These are phyloP conservation scores for Candida corydali DNA, from an alignment of 805 yeast species.

Conservation along the genomic window DNA sequence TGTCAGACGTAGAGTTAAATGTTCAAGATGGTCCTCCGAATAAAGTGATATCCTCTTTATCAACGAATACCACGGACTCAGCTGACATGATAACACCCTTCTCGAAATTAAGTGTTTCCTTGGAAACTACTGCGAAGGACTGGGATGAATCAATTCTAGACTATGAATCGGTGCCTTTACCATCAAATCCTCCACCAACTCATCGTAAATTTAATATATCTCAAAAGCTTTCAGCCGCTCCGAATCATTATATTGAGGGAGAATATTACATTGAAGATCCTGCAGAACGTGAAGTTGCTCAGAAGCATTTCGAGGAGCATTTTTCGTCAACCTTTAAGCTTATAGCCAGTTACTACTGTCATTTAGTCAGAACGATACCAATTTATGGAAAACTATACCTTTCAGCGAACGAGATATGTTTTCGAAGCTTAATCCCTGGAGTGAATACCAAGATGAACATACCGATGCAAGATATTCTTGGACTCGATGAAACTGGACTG, in stretches of 20 bases:
- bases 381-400: constrained; percentile 80
- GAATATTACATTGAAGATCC: constrained; percentile 43
- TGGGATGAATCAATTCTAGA: constrained; percentile 25
- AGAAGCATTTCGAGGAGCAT: constrained; percentile 56
- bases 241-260: constrained; percentile 57
- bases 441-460: constrained; percentile 75
- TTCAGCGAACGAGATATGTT: constrained; percentile 68
- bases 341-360: constrained; percentile 65
- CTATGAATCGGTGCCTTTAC: neutral
- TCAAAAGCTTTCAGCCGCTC: constrained; percentile 52
- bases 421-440: constrained; percentile 75
- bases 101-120: constrained; percentile 30
- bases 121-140: constrained; percentile 24
- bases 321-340: constrained; percentile 53
- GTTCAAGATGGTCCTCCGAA: neutral
- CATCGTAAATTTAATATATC: neutral
- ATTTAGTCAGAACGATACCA: constrained; percentile 69
- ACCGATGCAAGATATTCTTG: constrained; percentile 72
- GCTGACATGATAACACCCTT: constrained; percentile 12
- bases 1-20: neutral
- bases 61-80: constrained; percentile 4
- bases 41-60: constrained; percentile 3
- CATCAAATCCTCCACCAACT: neutral
- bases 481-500: constrained; percentile 64
- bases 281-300: constrained; percentile 43